Base-by-base conservation (phyloP, 345 rosid species). In the Dimocarpus longan region DNA sequence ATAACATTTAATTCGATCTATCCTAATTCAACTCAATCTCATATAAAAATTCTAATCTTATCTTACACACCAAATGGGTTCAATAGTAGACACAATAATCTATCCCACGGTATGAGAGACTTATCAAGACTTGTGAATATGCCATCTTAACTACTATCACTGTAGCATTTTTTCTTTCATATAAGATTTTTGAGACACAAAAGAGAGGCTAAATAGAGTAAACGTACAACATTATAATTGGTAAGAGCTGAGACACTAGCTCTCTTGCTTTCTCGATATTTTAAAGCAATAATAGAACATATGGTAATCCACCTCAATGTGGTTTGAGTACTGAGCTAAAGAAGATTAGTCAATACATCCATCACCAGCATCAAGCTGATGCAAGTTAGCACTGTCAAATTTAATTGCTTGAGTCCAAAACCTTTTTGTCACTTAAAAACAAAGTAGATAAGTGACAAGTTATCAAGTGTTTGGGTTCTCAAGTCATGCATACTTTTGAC, bases 301-400 rank as follows among this genome's bases (percentile, higher is more conserved):
- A n/a, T 3, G 54, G 67, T 63, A n/a, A 73, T 76, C 75, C 79
- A 77, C 79, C 59, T 28, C 42, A 75, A 71, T 70, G 81, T 71
- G 84, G 83, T 43, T n/a, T 19, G 21, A 76, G 24, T 66, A 40
- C 42, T 43, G 28, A 59, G 68, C 75, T 77, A 73, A 68, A 79
- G 5, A 67, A 76, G 60, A 56, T 80, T 67, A 75, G 82, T 76
- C n/a, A 37, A 79, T 73, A 74, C 76, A 75, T 70, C 1, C 73
- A 46, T 1, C 64, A 44, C 77, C 42, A 63, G 92, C 92, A 89
- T 84, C 83, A 70, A 84, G 85, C 74, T 67, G 89, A 86, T 87
- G 87, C 92, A 85, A 76, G 87, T 65, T 78, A 63, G 32, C 43
- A 62, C 73, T 73, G 62, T 60, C 13, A 15, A 26, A 65, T 65